These are phyloP conservation scores for Colletotrichum destructivum DNA, from an alignment of 2,329 filamentous ascomycete species.

Conservation along the genomic window DNA sequence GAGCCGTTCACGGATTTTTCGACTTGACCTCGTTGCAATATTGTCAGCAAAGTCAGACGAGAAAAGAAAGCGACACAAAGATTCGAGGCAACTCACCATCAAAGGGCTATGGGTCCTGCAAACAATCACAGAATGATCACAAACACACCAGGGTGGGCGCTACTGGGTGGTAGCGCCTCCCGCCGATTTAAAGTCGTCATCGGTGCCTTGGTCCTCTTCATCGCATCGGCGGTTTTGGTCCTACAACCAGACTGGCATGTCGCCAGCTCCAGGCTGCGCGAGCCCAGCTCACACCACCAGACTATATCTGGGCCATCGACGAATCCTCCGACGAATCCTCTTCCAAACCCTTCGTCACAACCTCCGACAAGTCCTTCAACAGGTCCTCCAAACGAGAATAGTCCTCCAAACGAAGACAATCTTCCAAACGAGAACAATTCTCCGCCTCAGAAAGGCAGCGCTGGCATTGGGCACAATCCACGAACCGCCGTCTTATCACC, in stretches of 20 bases:
- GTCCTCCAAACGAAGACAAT: background rate
- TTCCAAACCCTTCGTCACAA: too few relatives aligned
- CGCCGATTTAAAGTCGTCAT: constrained; percentile 23
- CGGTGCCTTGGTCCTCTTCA: constrained; percentile 23
- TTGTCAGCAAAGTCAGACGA: background rate
- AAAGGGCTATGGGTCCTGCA: constrained; percentile 29
- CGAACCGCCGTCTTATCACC: constrained; percentile 16
- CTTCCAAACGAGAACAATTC: too few relatives aligned
- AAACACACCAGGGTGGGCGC: constrained; percentile 18
- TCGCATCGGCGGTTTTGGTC: constrained; percentile 22
- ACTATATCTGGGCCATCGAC: background rate
- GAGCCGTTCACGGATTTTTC: too few relatives aligned
- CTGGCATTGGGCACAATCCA: background rate
- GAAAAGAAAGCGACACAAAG: background rate
- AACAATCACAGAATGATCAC: constrained; percentile 16
- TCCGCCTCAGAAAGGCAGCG: background rate
- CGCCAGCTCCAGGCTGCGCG: constrained; percentile 8
- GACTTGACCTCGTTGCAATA: background rate
- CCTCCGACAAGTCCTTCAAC: background rate
- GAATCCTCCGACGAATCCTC: background rate
- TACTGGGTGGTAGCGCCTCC: constrained; percentile 15
- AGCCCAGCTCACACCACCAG: constrained; percentile 2
- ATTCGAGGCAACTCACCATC: background rate
- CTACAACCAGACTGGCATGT: constrained; percentile 26
- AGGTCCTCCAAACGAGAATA: too few relatives aligned